These are phyloP conservation scores for Pestalotiopsis sp. DNA, from an alignment of 2,329 filamentous ascomycete genomes.

Conservation along the genomic window DNA sequence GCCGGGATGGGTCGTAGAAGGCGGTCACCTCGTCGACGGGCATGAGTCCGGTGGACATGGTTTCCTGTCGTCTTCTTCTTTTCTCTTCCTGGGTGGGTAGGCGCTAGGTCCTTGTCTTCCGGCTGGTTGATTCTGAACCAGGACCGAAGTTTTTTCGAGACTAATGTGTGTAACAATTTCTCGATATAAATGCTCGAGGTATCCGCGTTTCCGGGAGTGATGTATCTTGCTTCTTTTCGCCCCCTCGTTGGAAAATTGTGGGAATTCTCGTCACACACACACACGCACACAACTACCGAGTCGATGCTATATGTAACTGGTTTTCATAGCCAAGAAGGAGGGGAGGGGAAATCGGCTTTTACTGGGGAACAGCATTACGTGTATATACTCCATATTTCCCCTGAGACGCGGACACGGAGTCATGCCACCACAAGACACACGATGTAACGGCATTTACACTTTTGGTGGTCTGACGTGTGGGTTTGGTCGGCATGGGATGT, in stretches of 20 bases:
- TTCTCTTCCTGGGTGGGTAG: background rate
- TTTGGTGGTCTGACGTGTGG: too few relatives aligned
- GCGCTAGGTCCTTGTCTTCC: background rate
- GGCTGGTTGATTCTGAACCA: too few relatives aligned
- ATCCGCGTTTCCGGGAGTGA: too few relatives aligned
- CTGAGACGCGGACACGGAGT: background rate
- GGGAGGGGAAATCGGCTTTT: background rate
- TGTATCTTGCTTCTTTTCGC: too few relatives aligned
- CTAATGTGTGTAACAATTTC: too few relatives aligned
- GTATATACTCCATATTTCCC: background rate
- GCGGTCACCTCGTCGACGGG: background rate
- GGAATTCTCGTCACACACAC: too few relatives aligned
- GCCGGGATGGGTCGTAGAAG: background rate
- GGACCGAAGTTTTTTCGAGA: too few relatives aligned
- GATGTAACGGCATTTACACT: too few relatives aligned
- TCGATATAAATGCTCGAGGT: too few relatives aligned
- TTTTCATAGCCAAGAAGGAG: background rate
- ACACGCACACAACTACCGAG: too few relatives aligned
- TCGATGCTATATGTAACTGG: background rate
- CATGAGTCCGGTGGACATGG: constrained; percentile 3
- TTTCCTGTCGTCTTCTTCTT: background rate
- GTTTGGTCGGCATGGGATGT: too few relatives aligned
- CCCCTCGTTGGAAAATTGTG: too few relatives aligned
- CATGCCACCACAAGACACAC: background rate
- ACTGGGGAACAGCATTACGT: background rate